These are phyloP conservation scores for Rosa lucieae DNA, from an alignment of 306 rosid genomes.

Conservation along the genomic window DNA sequence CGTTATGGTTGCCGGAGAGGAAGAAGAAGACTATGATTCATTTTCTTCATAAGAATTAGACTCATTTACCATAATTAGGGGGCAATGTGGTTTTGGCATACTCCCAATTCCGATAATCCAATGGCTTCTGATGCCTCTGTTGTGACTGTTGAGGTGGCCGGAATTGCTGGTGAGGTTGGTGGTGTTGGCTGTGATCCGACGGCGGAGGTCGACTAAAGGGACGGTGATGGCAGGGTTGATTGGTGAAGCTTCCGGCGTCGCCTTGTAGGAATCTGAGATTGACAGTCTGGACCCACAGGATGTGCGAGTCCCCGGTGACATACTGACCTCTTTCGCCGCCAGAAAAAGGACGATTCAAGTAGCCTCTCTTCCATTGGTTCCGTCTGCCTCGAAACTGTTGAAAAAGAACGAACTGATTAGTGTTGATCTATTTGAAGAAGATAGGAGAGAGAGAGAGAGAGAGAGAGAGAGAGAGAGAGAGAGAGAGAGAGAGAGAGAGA, in stretches of 20 bases:
- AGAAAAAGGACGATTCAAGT: constrained; percentile 41
- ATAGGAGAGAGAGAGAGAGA: not conserved
- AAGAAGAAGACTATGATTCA: not conserved
- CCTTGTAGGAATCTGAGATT: constrained; percentile 55
- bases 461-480: constrained; percentile 10
- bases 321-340: constrained; percentile 42
- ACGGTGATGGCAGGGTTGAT: constrained; percentile 28
- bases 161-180: constrained; percentile 27
- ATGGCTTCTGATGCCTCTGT: constrained; percentile 34
- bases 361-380: constrained; percentile 37
- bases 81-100: constrained; percentile 45
- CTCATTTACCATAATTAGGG: constrained; percentile 46
- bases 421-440: not conserved
- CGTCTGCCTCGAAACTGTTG: constrained; percentile 61
- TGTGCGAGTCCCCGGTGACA: constrained; percentile 58
- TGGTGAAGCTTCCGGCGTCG: constrained; percentile 37
- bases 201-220: constrained; percentile 26
- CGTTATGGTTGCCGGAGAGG: no score
- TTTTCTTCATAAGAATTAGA: not conserved
- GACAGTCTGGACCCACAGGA: constrained; percentile 52
- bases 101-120: constrained; percentile 78
- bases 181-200: constrained; percentile 14
- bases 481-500: not conserved
- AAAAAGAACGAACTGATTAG: not conserved
- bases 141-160: constrained; percentile 18